Base-by-base conservation (phyloP, 75 land plant species). In the Cupressus sempervirens region DNA sequence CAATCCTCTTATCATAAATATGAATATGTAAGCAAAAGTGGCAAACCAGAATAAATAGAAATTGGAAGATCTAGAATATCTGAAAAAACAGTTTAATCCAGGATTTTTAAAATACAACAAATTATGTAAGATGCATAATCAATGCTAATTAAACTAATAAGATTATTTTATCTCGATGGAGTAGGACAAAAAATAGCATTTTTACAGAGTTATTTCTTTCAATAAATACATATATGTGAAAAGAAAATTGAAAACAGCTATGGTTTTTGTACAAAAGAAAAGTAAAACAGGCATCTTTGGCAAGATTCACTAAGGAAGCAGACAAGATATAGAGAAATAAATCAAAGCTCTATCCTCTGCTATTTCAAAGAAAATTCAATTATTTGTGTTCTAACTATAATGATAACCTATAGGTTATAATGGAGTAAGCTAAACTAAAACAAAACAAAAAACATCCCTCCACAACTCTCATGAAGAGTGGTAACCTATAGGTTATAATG, bases 371-470 rank as follows among this genome's bases (percentile, higher is more conserved):
- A 50, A 1, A 11, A 50, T 50, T 50, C 53, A 50, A 50, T 50
- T 50, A 50, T 11, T 15, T 38, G 11, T 7, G 2, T 76, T 76
- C 7, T 76, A 76, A 38, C 79, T 45, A 20, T 29, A 62, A 62
- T 62, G 1, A 76, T 38, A 76, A 38, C 16, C 1, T 15, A 76
- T 38, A 54, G 29, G 67, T 23, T 62, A 62, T 62, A 62, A 58
- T 36, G 23, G 29, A 43, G 9, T 80, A 58, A 87, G 81, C 53
- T 40, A 26, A 86, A 86, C 26, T 43, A n/a, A 54, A 56, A 16
- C 35, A 82, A 7, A 84, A 52, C 34, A 81, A 34, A 82, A 32
- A 26, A 7, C 18, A 70, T 23, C 26, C 23, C 67, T 62, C 7
- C 26, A 26, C 26, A 62, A 62, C 1, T 62, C 23, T 62, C 67